phyloP scores from a whole-genome alignment of 805 yeast genomes.

The Lachancea kluyveri region DNA sequence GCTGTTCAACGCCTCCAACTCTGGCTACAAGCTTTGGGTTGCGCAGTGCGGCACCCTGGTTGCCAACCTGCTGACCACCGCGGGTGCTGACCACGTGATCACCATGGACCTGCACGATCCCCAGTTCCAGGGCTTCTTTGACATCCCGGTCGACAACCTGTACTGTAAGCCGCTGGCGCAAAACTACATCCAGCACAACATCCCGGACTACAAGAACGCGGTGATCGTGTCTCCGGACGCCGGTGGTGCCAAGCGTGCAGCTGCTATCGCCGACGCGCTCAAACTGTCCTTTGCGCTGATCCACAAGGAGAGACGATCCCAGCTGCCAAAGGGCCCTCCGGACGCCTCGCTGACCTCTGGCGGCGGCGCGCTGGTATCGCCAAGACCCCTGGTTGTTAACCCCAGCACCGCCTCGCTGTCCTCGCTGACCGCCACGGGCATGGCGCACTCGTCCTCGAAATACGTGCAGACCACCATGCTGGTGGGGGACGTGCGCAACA shows the following conservation, averaged over 20 bases:
- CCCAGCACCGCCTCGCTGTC: constrained; percentile 16
- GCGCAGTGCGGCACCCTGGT: constrained; percentile 92
- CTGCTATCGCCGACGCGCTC: constrained; percentile 85
- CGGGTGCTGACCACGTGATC: constrained; percentile 94
- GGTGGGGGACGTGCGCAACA: constrained; percentile 88
- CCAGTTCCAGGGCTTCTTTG: constrained; percentile 96
- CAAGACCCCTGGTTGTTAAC: constrained; percentile 17
- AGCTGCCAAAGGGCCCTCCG: constrained; percentile 32
- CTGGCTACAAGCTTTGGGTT: constrained; percentile 90
- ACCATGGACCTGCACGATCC: constrained; percentile 98
- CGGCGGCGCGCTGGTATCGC: constrained; percentile 18
- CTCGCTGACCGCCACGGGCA: constrained; percentile 14
- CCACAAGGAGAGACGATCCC: constrained; percentile 81
- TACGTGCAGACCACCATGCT: constrained; percentile 81
- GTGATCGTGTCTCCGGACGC: constrained; percentile 97
- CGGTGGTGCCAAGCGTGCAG: constrained; percentile 98
- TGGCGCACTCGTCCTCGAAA: constrained; percentile 21
- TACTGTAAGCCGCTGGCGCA: constrained; percentile 84
- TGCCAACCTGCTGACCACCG: constrained; percentile 79
- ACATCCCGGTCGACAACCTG: constrained; percentile 91
- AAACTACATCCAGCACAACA: constrained; percentile 69
- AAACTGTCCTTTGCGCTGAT: constrained; percentile 89
- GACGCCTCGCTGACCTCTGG: constrained; percentile 28
- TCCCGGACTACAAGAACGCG: constrained; percentile 76
- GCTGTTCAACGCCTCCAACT: constrained; percentile 36